Conservation (phyloP, 2,329 filamentous ascomycete species). For the Apiospora sp. region DNA sequence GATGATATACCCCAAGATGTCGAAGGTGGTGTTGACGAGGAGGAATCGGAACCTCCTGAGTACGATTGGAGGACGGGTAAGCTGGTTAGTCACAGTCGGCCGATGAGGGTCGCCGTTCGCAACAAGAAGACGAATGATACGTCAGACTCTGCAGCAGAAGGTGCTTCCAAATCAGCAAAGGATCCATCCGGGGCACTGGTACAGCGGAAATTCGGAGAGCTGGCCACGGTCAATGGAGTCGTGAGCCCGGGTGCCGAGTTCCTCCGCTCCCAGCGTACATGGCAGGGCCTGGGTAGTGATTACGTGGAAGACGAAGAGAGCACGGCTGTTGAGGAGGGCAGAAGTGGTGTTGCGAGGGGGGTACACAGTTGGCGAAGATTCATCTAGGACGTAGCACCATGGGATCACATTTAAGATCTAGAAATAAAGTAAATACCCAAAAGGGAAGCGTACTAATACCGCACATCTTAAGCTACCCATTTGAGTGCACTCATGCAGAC, state of each 20-base stretch:
- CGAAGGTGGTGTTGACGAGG: slow-evolving; percentile 60
- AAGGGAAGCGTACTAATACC: not conserved
- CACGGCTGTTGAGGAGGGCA: slow-evolving; percentile 81
- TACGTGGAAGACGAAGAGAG: slow-evolving; percentile 70
- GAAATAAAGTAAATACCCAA: not conserved
- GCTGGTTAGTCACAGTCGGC: slow-evolving; percentile 80
- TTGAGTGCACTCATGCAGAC: no score
- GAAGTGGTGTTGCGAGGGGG: slow-evolving; percentile 86
- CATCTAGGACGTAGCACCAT: not conserved
- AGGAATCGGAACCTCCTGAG: slow-evolving; percentile 83
- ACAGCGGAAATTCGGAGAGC: slow-evolving; percentile 67
- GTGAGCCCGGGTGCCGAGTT: slow-evolving; percentile 93
- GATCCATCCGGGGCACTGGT: slow-evolving; percentile 62
- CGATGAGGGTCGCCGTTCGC: slow-evolving; percentile 65
- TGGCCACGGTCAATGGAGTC: slow-evolving; percentile 84
- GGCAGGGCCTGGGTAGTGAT: slow-evolving; percentile 91
- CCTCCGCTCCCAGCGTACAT: slow-evolving; percentile 81
- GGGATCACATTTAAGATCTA: rapidly evolving
- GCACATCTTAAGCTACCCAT: not conserved
- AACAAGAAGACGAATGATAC: slow-evolving; percentile 35
- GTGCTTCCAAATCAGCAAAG: slow-evolving; percentile 36
- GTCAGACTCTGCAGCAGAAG: slow-evolving; percentile 30
- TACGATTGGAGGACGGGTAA: slow-evolving; percentile 91
- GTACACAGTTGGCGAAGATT: slow-evolving; percentile 77
- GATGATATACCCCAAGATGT: slow-evolving; percentile 37